Percentiles rank a stretch among this genome's conserved stretches.
Conservation (phyloP, 257 asterid species). For the Lithospermum erythrorhizon region DNA sequence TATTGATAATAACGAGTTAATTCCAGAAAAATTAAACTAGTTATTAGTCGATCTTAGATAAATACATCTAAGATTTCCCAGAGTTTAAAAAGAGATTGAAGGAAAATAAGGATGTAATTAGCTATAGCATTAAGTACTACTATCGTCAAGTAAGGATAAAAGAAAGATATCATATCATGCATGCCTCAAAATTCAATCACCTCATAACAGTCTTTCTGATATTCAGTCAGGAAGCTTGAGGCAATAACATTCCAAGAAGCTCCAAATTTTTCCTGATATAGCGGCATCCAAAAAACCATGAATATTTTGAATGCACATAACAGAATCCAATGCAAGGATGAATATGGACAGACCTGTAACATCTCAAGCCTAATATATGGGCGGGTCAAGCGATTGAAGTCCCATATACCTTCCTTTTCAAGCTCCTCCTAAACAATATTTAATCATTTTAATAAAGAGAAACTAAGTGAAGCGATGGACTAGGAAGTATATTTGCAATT, state of each 20-base stretch:
- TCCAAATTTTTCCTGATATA: constrained; percentile 78
- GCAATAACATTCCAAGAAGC: constrained; percentile 72
- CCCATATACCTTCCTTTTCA: constrained; percentile 94
- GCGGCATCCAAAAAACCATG: constrained; percentile 11
- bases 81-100: no score
- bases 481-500: neutral
- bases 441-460: neutral
- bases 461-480: neutral
- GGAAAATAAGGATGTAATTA: no score
- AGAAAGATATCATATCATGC: neutral
- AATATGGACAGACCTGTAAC: constrained; percentile 36
- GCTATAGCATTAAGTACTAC: no score
- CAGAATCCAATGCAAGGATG: neutral
- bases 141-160: neutral
- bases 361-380: constrained; percentile 53
- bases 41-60: no score
- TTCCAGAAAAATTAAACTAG: no score
- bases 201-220: constrained; percentile 65
- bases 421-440: constrained; percentile 63
- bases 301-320: neutral
- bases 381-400: constrained; percentile 70
- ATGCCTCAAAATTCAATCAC: constrained; percentile 25
- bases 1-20: no score
- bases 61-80: no score
- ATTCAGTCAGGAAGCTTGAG: constrained; percentile 61